These are phyloP conservation scores for Colletotrichum sp. DNA, from an alignment of 2,329 filamentous ascomycete genomes.

Conservation along the genomic window DNA sequence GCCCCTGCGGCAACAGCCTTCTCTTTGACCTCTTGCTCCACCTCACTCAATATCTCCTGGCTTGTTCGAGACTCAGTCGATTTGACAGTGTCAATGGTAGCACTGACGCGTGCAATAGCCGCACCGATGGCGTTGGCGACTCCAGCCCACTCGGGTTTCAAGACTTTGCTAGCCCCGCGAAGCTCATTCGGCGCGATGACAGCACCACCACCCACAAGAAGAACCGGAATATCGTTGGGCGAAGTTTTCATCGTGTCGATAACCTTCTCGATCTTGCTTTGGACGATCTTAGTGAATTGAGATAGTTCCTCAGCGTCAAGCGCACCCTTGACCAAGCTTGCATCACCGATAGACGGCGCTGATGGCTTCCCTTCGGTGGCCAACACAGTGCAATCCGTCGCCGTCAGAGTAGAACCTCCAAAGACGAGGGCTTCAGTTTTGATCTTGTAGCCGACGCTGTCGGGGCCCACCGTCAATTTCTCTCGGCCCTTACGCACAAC, in stretches of 20 bases:
- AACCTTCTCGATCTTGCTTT: conserved; percentile 56
- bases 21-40: conserved; percentile 45
- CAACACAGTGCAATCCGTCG: conserved; percentile 59
- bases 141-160: conserved; percentile 60
- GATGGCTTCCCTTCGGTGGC: conserved; percentile 22
- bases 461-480: conserved; percentile 57
- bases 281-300: conserved; percentile 45
- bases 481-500: conserved; percentile 48
- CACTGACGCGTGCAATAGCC: conserved; percentile 64
- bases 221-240: conserved; percentile 60
- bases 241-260: conserved; percentile 70
- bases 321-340: conserved; percentile 35
- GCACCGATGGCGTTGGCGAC: conserved; percentile 71
- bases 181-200: conserved; percentile 60
- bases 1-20: conserved; percentile 52
- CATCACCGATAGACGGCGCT: conserved; percentile 45
- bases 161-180: conserved; percentile 58
- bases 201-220: conserved; percentile 69
- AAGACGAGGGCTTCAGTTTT: conserved; percentile 60
- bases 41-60: conserved; percentile 40
- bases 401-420: conserved; percentile 59
- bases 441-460: conserved; percentile 66
- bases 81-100: conserved; percentile 55
- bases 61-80: conserved; percentile 48
- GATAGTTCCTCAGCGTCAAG: conserved; percentile 36